phyloP scores from a whole-genome alignment of 305 asterid genomes.

The Caryopteris hybrid region DNA sequence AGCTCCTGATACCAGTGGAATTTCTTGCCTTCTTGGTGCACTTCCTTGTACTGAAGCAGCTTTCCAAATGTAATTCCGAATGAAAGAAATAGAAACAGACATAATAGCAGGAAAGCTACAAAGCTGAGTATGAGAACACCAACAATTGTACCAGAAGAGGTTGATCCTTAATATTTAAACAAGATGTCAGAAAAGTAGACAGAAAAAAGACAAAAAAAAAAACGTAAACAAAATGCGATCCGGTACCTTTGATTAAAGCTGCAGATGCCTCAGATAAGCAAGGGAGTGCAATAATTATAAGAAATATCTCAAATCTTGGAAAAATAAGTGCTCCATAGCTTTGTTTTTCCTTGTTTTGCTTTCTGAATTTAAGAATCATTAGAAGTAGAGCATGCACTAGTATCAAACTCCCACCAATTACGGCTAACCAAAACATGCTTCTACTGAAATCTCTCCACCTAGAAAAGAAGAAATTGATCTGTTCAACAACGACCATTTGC shows the following conservation, averaged over 20 bases:
- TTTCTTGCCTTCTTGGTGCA: conserved; percentile 62
- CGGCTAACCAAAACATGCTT: conserved; percentile 91
- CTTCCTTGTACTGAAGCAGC: conserved; percentile 88
- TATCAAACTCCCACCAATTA: conserved; percentile 54
- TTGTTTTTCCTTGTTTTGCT: conserved; percentile 42
- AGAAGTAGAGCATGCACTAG: conserved; percentile 54
- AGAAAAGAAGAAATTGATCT: conserved; percentile 17
- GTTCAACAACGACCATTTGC: neutral
- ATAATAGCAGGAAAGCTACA: conserved; percentile 57
- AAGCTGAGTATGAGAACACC: conserved; percentile 62
- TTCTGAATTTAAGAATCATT: conserved; percentile 42
- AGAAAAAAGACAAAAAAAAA: neutral
- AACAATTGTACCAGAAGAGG: conserved; percentile 54
- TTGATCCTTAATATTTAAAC: conserved; percentile 44
- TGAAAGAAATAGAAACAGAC: conserved; percentile 66
- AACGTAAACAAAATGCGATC: neutral
- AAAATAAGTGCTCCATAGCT: conserved; percentile 65
- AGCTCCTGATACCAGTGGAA: conserved; percentile 91
- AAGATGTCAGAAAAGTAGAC: neutral
- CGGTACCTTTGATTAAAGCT: conserved; percentile 62
- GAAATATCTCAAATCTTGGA: conserved; percentile 84
- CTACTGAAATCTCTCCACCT: conserved; percentile 95
- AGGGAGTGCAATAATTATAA: conserved; percentile 77
- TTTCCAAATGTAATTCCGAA: conserved; percentile 75
- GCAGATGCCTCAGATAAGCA: conserved; percentile 74